Base-by-base conservation (phyloP, 345 rosid genomes). In the Capsella bursapastoris region DNA sequence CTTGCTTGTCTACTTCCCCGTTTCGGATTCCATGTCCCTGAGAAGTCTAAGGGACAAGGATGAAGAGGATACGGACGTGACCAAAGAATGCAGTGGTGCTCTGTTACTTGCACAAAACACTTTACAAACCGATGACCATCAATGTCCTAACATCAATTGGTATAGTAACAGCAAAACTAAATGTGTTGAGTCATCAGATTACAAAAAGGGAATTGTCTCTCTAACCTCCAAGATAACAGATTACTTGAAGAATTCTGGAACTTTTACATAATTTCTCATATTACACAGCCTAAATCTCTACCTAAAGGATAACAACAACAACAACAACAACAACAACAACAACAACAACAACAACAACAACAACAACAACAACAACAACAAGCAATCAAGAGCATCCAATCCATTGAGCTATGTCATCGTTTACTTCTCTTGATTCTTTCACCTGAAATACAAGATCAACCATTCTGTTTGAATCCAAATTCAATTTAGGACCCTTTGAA, bases 271-370 rank as follows among this genome's bases (percentile, higher is more conserved):
- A 22, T 43, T 72, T 44, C 35, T 64, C 45, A 67, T 38, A 74
- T 58, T 74, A 74, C 72, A 74, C 53, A 74, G 35, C 44, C 72
- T 66, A 74, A 48, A 65, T 57, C 60, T 66, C 78, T 57, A 74
- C 57, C 66, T 57, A 47, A 57, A 44, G 1, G 27, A 40, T 62
- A 32, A 72, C 47, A 53, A 48, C 34, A 28, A 74, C 41, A 56
- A 18, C 22, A 18, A 18, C 22, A 18, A 18, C 41, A 35, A 18
- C 22, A 18, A 18, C 22, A 18, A 18, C 22, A 18, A 18, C 25
- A 22, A 22, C 25, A 22, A 22, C 25, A 22, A 22, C 25, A 22
- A 22, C 25, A 32, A 72, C 47, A 53, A 48, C 34, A 28, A 74
- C 41, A 56, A 22, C 22, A 22, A 22, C 22, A 22, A 22, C 25